phyloP scores from a whole-genome alignment of 2,329 filamentous ascomycete genomes.

The Sclerotinia minor region DNA sequence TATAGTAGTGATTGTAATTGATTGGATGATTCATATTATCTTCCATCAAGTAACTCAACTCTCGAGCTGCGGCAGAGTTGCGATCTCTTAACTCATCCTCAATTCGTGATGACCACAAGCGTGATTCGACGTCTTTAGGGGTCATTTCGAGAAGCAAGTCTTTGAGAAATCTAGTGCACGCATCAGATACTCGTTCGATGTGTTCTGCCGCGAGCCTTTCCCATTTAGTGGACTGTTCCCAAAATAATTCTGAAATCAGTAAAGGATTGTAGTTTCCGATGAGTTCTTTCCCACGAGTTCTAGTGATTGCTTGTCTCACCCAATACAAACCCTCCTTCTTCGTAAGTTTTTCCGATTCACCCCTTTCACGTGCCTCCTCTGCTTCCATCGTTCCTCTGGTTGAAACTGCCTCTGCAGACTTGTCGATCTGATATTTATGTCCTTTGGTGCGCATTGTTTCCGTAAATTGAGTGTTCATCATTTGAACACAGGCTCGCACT shows the following conservation, averaged over 20 bases:
- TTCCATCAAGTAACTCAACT: constrained; percentile 26
- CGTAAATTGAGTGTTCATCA: constrained; percentile 39
- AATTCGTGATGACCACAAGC: constrained; percentile 20
- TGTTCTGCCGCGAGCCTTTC: constrained; percentile 37
- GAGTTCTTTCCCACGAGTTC: constrained; percentile 42
- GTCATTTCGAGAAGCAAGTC: constrained; percentile 8
- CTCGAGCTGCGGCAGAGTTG: background rate
- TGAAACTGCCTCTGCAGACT: constrained; percentile 21
- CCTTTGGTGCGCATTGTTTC: constrained; percentile 35
- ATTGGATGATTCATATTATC: constrained; percentile 41
- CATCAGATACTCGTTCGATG: constrained; percentile 29
- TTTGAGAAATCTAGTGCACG: constrained; percentile 27
- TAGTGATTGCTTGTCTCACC: constrained; percentile 31
- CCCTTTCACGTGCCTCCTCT: background rate
- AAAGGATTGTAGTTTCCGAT: constrained; percentile 45
- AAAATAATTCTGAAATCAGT: constrained; percentile 45
- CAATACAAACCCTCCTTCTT: constrained; percentile 35
- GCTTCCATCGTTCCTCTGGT: background rate
- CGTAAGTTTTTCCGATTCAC: constrained; percentile 33
- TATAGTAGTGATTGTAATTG: constrained; percentile 45
- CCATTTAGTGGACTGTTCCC: constrained; percentile 45
- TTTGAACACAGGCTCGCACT: constrained; percentile 40
- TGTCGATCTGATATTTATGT: constrained; percentile 40
- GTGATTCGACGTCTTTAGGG: constrained; percentile 19
- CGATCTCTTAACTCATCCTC: constrained; percentile 8